phyloP scores from a whole-genome alignment of 257 asterid genomes.

The Solanum clarkiae region DNA sequence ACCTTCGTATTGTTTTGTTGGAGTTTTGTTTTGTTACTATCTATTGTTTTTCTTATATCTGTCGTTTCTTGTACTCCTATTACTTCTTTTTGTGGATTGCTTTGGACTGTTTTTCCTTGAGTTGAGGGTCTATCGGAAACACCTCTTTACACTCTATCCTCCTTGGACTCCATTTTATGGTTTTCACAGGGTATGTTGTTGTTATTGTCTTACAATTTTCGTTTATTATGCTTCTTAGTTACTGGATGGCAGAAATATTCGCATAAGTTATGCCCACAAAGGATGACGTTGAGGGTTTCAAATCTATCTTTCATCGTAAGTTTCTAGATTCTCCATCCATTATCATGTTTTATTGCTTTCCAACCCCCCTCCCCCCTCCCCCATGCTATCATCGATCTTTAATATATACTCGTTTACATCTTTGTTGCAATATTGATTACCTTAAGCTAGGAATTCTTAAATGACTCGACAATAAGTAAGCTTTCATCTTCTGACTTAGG shows the following conservation, averaged over 20 bases:
- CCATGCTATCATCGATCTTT: background rate
- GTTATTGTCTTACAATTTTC: background rate
- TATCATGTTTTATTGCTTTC: background rate
- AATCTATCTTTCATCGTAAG: background rate
- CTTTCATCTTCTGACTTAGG: background rate
- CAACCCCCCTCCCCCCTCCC: too few species aligned
- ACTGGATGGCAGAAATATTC: conserved; percentile 63
- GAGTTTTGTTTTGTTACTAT: background rate
- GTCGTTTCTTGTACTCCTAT: background rate
- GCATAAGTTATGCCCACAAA: conserved; percentile 30
- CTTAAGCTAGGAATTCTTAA: background rate
- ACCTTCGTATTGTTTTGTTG: background rate
- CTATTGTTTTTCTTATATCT: background rate
- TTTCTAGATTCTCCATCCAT: background rate
- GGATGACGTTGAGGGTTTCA: conserved; percentile 7
- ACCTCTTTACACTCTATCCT: too few species aligned
- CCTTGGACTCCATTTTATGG: too few species aligned
- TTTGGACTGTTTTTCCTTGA: background rate
- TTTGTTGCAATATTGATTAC: background rate
- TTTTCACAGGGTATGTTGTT: too few species aligned
- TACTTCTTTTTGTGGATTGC: background rate
- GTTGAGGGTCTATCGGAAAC: too few species aligned
- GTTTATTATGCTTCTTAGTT: conserved; percentile 19
- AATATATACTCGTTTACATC: background rate
- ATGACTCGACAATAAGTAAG: background rate